phyloP scores from a whole-genome alignment of 371 early-diverging fungal genomes.

The Mortierella sp. region DNA sequence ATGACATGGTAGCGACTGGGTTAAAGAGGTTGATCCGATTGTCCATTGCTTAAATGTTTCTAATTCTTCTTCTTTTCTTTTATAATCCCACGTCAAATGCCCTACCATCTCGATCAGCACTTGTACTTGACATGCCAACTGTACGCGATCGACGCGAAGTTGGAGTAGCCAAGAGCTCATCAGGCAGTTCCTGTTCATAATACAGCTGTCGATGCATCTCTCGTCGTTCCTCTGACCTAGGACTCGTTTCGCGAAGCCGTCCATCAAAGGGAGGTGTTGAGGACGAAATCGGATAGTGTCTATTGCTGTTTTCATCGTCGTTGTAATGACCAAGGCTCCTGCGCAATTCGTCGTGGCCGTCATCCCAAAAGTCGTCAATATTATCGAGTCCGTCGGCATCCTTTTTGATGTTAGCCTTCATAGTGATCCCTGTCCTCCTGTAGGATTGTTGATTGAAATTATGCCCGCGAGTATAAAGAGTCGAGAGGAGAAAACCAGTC shows the following conservation, averaged over 20 bases:
- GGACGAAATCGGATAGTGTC: neutral
- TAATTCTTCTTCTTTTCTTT: too few relatives aligned
- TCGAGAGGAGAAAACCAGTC: neutral
- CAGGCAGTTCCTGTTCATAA: constrained; percentile 34
- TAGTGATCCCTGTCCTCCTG: constrained; percentile 49
- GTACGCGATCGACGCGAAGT: constrained; percentile 30
- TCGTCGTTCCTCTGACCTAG: too few relatives aligned
- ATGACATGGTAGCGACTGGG: too few relatives aligned
- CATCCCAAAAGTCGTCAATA: constrained; percentile 51
- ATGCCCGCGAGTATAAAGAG: neutral
- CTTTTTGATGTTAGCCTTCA: constrained; percentile 47
- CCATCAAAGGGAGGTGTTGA: too few relatives aligned
- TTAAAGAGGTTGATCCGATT: too few relatives aligned
- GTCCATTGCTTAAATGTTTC: too few relatives aligned
- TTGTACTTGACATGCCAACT: constrained; percentile 13
- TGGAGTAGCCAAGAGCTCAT: constrained; percentile 36
- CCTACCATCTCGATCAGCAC: too few relatives aligned
- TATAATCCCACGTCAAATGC: too few relatives aligned
- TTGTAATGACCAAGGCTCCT: neutral
- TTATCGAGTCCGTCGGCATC: constrained; percentile 50
- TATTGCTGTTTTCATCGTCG: neutral
- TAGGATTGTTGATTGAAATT: too few relatives aligned
- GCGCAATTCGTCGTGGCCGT: constrained; percentile 11
- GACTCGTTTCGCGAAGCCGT: too few relatives aligned
- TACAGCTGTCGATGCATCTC: constrained; percentile 4